Evolutionary conservation across 1,139 yeast genomes (phyloP).

Genomic region (Diutina neorugosa): DNA sequence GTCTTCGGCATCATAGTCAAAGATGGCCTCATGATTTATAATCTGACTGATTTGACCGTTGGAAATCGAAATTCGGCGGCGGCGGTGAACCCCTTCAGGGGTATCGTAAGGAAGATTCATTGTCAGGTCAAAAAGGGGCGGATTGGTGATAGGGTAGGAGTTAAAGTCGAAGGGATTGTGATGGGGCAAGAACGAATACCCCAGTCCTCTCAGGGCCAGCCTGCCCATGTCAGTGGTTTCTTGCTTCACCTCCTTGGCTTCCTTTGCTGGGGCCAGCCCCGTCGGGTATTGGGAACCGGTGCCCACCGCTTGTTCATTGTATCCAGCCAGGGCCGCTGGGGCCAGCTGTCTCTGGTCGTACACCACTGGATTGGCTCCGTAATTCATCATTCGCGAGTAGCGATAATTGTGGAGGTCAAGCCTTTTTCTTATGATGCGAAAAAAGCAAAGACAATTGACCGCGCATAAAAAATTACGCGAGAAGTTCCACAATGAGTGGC

Average conservation of each 20-base stretch:
- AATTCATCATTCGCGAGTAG: neutral
- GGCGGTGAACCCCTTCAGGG: conserved; percentile 32
- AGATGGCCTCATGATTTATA: conserved; percentile 33
- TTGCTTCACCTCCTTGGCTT: neutral
- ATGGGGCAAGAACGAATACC: conserved; percentile 8
- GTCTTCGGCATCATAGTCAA: conserved; percentile 8
- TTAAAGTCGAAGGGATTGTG: conserved; percentile 30
- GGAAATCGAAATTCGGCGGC: conserved; percentile 60
- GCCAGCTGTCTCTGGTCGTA: conserved; percentile 1
- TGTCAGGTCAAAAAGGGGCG: conserved; percentile 50
- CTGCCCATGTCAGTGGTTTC: neutral
- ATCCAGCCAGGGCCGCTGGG: neutral
- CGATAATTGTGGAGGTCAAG: neutral
- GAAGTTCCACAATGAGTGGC: neutral
- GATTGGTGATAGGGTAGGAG: conserved; percentile 51
- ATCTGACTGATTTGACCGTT: conserved; percentile 74
- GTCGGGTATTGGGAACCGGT: neutral
- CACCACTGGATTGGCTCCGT: neutral
- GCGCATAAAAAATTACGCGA: neutral
- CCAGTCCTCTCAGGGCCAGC: neutral
- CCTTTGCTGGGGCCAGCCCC: neutral
- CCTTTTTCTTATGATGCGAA: neutral
- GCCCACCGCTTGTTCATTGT: neutral
- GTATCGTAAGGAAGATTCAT: conserved; percentile 28
- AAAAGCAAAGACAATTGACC: neutral